Evolutionary conservation across 768 basidiomycete species (phyloP), one percentile per base, ranked within the genome.

Genomic region (Dendrothele bispora): DNA sequence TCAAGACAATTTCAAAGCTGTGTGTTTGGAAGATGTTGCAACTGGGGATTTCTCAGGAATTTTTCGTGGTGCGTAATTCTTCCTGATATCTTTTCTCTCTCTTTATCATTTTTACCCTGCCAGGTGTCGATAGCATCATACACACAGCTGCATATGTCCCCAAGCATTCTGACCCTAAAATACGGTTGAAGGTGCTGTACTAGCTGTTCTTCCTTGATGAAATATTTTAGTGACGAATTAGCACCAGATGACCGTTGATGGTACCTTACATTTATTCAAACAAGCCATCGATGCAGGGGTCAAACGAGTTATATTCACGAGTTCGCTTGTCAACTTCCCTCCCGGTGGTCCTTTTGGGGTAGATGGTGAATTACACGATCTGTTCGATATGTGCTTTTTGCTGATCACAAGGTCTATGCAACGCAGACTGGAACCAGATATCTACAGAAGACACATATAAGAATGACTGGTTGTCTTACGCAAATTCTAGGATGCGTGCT

Each of bases 51-150:
- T 75, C 52, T 66, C 74, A 46, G 68, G 72, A 26, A 71, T n/a
- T 25, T 24, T 40, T 40, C 39, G 26, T 21, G 39, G 39, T 32
- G 30, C 30, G 10, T 32, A 32, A 32, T 32, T 22, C 20, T 25
- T 8, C 39, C 5, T 24, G 21, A 22, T 5, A 6, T n/a, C 5
- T 7, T 22, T n/a, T n/a, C n/a, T n/a, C n/a, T n/a, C n/a, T n/a
- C n/a, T n/a, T n/a, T n/a, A n/a, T n/a, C n/a, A n/a, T n/a, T n/a
- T n/a, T n/a, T n/a, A n/a, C 69, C 6, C 67, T 75, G 49, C 65
- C 71, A 59, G 73, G 67, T 4, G 68, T 74, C 18, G 63, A 69
- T 27, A 74, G 63, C 3, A 63, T 78, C 35, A 55, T 56, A 15
- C 69, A 71, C 52, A 60, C 58, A 8, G 66, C 65, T 14, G 61